Evolutionary conservation across 2,329 filamentous ascomycete genomes (phyloP), one percentile per base, ranked within the genome.

Genomic region (Colletotrichum shisoi): DNA sequence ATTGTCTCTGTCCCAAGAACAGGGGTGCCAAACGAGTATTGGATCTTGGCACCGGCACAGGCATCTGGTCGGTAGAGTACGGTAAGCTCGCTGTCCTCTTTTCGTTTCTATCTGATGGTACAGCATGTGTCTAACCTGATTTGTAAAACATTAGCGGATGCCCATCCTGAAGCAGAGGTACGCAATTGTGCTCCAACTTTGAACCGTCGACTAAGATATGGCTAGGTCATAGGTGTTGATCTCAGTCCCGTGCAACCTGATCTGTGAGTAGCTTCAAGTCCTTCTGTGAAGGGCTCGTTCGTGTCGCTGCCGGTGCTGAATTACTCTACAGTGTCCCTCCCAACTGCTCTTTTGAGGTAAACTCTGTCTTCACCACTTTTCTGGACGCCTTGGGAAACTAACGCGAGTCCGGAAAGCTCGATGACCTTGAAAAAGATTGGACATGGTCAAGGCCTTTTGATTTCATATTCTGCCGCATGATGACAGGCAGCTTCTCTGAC

Each of bases 41-140:
- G 2, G 83, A 84, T 71, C 70, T 82, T 40, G 81, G 82, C n/a
- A 83, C 80, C 2, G 82, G 82, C 0, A 83, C 82, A 8, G 81
- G 81, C 15, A 71, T 76, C 8, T 80, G 79, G 78, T 76, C 77
- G 3, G 78, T 83, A 7, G 82, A 84, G 58, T 79, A 82, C 69
- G 80, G 73, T 73, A 42, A 48, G 39, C 12, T 11, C 4, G 9
- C 3, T 40, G 19, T 15, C 24, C 39, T 13, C 12, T 7, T 13
- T 37, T 13, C 13, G 8, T n/a, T 21, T 11, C 12, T 3, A 34
- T 15, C 3, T 12, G 6, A 2, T 8, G 9, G 8, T 5, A 39
- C 11, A 6, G 1, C 6, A 19, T 7, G 44, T 3, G 15, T 27
- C 19, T 31, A 42, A 59, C 54, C n/a, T 24, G 34, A 40, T 21